Base-by-base conservation (phyloP, 2,329 filamentous ascomycete species). In the Septoria petroselini region DNA sequence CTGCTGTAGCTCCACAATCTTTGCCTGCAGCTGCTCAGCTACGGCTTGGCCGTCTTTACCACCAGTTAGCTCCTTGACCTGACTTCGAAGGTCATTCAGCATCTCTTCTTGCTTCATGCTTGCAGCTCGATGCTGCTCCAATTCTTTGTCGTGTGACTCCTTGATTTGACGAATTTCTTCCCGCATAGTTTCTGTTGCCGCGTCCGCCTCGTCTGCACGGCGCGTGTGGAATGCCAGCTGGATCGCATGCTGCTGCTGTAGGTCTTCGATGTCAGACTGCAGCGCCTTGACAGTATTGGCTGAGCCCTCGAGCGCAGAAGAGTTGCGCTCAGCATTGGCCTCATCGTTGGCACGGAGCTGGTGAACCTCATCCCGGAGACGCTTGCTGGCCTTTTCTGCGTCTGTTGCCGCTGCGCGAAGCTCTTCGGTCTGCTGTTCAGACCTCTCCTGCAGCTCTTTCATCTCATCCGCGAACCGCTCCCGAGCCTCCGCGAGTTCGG, bases 21-120 rank as follows among this genome's bases (percentile, higher is more conserved):
- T 37, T 6, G 18, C 40, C 40, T 59, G 58, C 15, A 61, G 46
- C 23, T 48, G 30, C 34, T 53, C 53, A 4, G 58, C 50, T 8
- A 58, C 48, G 12, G 51, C 38, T 17, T 50, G 48, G n/a, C 54
- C 55, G 31, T 60, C 55, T 8, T 29, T 52, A 23, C 57, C 62
- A 18, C 59, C 53, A 14, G 57, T 48, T 35, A 62, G 48, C 38
- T 56, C 55, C n/a, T 41, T 27, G n/a, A 64, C 33, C 40, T 58
- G 54, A 8, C 52, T 44, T 21, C 58, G 56, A 3, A 64, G 52
- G 17, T 48, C 48, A 25, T 56, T 25, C 15, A 59, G 39, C 3
- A 52, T 29, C 8, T 53, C 35, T 47, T 52, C 39, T 18, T 54
- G 44, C 37, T 54, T 39, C 15, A 55, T 39, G 7, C 43, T 35